Base-by-base conservation (phyloP, 495 filamentous ascomycete species). In the Achaetomiella virescens region DNA sequence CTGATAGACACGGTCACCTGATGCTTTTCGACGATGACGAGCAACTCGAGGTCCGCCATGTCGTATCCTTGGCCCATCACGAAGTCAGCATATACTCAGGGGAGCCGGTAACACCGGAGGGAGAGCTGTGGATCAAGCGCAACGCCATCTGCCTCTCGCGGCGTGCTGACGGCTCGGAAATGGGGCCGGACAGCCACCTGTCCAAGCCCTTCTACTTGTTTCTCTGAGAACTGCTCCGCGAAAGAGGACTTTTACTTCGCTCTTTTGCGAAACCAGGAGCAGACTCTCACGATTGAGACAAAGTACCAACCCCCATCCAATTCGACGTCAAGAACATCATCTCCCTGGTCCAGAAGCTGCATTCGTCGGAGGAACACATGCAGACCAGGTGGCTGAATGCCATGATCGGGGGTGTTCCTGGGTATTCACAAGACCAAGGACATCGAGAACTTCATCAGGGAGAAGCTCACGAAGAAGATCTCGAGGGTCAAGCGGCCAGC, bases 211-310 rank as follows among this genome's bases (percentile, higher is more conserved):
- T 96, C 70, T 97, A 82, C 66, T 72, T 98, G 1, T 98, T n/a
- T 97, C 69, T 95, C 90, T 0, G 89, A 96, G 48, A 95, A 95
- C 58, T 85, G 88, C 62, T 95, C 90, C 0, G 88, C 92, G 20
- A 97, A 98, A 71, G 93, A 98, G 67, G 93, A 98, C 61, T 97
- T 98, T 74, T 98, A 98, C 69, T 89, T 95, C 68, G 88, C 91
- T 18, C 78, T 98, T 60, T 78, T 98, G 15, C 81, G 87, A 56
- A 93, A 91, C 57, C 89, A 95, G 64, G 84, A 89, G 46, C 84
- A 82, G 61, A 75, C 78, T 20, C 73, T 80, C 50, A 71, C 40
- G 72, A 77, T 7, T 70, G 75, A 18, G 76, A 82, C 46, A 75
- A 74, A 12, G 80, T 85, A 0, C 91, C 92, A 7, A 77, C 78